These are phyloP conservation scores for Bjerkandera adusta DNA, from an alignment of 1,284 basidiomycete species.

Conservation along the genomic window DNA sequence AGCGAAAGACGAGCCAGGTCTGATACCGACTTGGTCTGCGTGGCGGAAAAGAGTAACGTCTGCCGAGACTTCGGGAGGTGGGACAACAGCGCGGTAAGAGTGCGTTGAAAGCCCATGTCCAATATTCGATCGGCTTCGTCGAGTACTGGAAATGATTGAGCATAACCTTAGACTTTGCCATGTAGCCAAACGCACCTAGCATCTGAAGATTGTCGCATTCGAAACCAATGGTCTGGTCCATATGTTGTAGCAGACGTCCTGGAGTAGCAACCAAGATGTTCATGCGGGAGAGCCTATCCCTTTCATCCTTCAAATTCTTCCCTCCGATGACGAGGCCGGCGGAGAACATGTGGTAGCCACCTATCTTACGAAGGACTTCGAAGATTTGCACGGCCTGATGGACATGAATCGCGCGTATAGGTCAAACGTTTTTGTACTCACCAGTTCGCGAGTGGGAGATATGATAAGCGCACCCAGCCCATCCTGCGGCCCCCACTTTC, in stretches of 20 bases:
- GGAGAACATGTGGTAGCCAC: slow-evolving; percentile 88
- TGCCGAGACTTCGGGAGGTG: slow-evolving; percentile 87
- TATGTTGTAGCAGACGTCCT: slow-evolving; percentile 92
- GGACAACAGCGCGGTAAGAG: slow-evolving; percentile 86
- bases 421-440: slow-evolving; percentile 35
- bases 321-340: slow-evolving; percentile 97
- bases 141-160: slow-evolving; percentile 56
- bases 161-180: neutral
- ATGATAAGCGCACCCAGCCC: slow-evolving; percentile 92
- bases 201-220: slow-evolving; percentile 89
- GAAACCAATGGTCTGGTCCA: slow-evolving; percentile 97
- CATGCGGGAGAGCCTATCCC: slow-evolving; percentile 87
- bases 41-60: slow-evolving; percentile 95
- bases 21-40: slow-evolving; percentile 89
- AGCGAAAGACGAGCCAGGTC: slow-evolving; percentile 91
- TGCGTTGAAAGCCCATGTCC: slow-evolving; percentile 93
- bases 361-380: slow-evolving; percentile 91
- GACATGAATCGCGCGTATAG: neutral
- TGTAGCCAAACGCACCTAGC: slow-evolving; percentile 58
- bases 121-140: slow-evolving; percentile 97
- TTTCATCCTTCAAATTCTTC: slow-evolving; percentile 93
- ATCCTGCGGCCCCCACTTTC: slow-evolving; percentile 80
- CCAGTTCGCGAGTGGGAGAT: slow-evolving; percentile 93
- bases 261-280: slow-evolving; percentile 98
- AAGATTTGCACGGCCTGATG: slow-evolving; percentile 95